Evolutionary conservation across 2,329 filamentous ascomycete genomes (phyloP).

Genomic region (Alternaria rosae): DNA sequence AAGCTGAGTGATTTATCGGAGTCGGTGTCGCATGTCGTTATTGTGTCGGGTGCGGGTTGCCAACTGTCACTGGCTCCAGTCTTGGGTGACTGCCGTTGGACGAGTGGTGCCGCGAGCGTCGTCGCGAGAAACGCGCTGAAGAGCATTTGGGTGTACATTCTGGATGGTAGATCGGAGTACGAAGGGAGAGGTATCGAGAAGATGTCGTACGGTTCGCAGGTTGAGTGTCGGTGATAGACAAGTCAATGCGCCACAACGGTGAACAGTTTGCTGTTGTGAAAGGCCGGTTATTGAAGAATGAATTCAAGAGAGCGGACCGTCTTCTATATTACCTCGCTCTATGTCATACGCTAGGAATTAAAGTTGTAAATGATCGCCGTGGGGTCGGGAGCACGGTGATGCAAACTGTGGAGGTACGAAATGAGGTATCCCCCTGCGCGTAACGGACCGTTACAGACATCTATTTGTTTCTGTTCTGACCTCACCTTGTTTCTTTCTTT

Average conservation of each 20-base stretch:
- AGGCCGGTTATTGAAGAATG: background rate
- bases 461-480: slow-evolving; percentile 2
- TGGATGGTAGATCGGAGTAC: background rate
- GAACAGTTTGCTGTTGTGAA: background rate
- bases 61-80: slow-evolving; percentile 15
- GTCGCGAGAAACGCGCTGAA: slow-evolving; percentile 20
- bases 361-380: slow-evolving; percentile 1
- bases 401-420: background rate
- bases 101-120: slow-evolving; percentile 23
- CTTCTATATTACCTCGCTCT: slow-evolving; percentile 4
- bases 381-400: background rate
- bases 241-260: background rate
- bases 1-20: slow-evolving; percentile 32
- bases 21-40: slow-evolving; percentile 25
- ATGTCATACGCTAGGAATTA: background rate
- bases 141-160: slow-evolving; percentile 27
- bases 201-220: background rate
- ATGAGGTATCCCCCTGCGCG: slow-evolving; percentile 3
- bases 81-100: slow-evolving; percentile 3
- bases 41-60: slow-evolving; percentile 24
- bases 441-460: slow-evolving; percentile 8
- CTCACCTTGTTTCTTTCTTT: background rate
- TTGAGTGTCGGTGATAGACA: background rate
- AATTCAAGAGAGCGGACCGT: background rate
- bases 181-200: background rate